A percentile compares a stretch with the other conserved stretches of the same genome.
phyloP scores from a whole-genome alignment of 371 early-diverging fungal species.

The Mortierella sp. region DNA sequence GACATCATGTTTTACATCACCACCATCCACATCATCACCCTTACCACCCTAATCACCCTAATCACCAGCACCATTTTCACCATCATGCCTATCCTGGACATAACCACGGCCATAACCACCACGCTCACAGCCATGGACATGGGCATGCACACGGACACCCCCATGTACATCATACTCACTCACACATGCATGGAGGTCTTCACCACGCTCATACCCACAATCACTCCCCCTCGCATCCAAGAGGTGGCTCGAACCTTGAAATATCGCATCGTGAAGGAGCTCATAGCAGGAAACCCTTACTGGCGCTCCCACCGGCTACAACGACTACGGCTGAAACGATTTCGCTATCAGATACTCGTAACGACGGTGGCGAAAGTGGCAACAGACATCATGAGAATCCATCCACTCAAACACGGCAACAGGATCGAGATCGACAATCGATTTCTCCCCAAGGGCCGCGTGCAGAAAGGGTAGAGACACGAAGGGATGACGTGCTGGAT shows the following conservation, averaged over 20 bases:
- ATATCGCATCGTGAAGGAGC: not conserved
- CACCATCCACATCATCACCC: constrained; percentile 54
- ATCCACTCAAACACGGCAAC: too few species aligned
- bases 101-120: constrained; percentile 23
- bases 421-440: too few species aligned
- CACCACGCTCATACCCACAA: not conserved
- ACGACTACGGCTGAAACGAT: not conserved
- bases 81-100: constrained; percentile 30
- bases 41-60: constrained; percentile 53
- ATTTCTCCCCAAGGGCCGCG: too few species aligned
- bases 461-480: too few species aligned
- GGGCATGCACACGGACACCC: constrained; percentile 8
- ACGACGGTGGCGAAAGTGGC: not conserved
- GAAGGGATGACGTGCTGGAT: too few species aligned
- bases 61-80: constrained; percentile 54
- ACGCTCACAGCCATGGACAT: constrained; percentile 15
- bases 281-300: not conserved
- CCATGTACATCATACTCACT: constrained; percentile 20
- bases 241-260: not conserved
- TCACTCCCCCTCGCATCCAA: not conserved
- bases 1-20: constrained; percentile 44
- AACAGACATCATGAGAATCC: too few species aligned
- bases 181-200: not conserved
- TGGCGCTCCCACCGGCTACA: not conserved
- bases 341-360: not conserved